A percentile compares a stretch with the other conserved stretches of the same genome.
Conservation (phyloP, 2,329 filamentous ascomycete genomes). For the Exophiala spinifera region DNA sequence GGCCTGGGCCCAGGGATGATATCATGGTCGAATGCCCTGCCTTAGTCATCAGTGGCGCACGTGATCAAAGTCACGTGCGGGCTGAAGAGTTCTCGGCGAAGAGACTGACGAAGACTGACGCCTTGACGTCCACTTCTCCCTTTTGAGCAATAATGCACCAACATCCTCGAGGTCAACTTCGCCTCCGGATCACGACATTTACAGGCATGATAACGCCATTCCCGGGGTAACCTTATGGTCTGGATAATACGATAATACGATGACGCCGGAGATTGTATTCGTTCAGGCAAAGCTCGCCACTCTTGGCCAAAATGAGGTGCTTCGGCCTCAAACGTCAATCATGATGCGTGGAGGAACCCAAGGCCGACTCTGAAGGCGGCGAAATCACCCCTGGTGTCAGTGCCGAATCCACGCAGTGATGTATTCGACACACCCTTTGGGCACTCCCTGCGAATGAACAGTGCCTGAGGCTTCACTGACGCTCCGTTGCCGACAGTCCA, state of each 20-base stretch:
- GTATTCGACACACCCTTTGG: background rate
- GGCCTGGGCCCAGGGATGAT: too few relatives aligned
- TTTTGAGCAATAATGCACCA: background rate
- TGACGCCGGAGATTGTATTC: background rate
- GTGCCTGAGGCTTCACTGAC: background rate
- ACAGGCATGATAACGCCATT: background rate
- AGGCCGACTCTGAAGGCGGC: background rate
- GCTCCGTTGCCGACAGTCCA: background rate
- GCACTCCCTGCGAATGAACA: slow-evolving; percentile 1
- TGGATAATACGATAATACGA: background rate
- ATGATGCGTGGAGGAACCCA: background rate
- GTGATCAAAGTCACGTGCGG: background rate
- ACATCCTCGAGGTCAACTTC: background rate
- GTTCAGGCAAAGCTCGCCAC: background rate
- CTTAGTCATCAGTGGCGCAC: background rate
- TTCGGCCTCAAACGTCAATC: background rate
- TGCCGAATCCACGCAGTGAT: background rate
- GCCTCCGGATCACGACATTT: background rate
- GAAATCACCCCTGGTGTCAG: background rate
- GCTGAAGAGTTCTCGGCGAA: background rate
- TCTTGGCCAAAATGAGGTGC: slow-evolving; percentile 1
- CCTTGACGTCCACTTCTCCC: background rate
- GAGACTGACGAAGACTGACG: background rate
- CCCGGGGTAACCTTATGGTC: background rate
- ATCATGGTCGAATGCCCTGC: too few relatives aligned